phyloP scores from a whole-genome alignment of 1,284 basidiomycete species.

The Trametes sp. region DNA sequence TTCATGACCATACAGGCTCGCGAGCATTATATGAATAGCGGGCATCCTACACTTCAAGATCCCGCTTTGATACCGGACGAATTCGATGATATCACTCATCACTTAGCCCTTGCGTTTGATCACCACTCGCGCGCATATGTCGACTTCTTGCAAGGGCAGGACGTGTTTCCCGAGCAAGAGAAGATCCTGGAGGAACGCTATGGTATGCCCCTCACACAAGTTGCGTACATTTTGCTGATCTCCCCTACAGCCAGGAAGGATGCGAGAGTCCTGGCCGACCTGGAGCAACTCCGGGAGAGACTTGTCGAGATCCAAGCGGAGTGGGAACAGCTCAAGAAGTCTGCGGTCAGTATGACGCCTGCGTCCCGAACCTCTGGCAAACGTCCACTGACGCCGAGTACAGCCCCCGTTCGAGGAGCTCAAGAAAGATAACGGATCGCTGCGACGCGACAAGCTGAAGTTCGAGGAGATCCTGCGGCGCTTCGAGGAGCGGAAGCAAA shows the following conservation, averaged over 20 bases:
- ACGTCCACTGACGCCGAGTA: conserved; percentile 13
- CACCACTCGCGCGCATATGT: conserved; percentile 77
- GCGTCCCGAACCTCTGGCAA: not conserved
- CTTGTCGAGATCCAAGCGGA: conserved; percentile 58
- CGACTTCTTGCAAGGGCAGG: conserved; percentile 74
- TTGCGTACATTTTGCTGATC: conserved; percentile 11
- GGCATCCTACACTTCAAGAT: conserved; percentile 72
- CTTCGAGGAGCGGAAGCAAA: conserved; percentile 69
- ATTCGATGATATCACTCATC: conserved; percentile 76
- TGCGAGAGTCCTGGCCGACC: conserved; percentile 62
- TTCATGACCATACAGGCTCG: no score
- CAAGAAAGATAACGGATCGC: conserved; percentile 60
- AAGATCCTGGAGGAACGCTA: conserved; percentile 77
- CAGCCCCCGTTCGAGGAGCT: conserved; percentile 74
- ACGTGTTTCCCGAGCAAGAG: conserved; percentile 77
- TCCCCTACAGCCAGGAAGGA: conserved; percentile 65
- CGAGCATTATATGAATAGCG: conserved; percentile 63
- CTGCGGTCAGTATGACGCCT: conserved; percentile 52
- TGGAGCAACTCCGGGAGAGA: conserved; percentile 61
- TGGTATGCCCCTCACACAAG: conserved; percentile 52
- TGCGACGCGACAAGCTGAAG: conserved; percentile 72
- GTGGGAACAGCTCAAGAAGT: conserved; percentile 63
- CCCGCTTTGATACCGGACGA: conserved; percentile 66
- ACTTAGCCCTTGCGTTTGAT: conserved; percentile 78
- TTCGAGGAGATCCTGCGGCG: conserved; percentile 72